Evolutionary conservation across 306 rosid genomes (phyloP).

Genomic region (Cajanus cajan): DNA sequence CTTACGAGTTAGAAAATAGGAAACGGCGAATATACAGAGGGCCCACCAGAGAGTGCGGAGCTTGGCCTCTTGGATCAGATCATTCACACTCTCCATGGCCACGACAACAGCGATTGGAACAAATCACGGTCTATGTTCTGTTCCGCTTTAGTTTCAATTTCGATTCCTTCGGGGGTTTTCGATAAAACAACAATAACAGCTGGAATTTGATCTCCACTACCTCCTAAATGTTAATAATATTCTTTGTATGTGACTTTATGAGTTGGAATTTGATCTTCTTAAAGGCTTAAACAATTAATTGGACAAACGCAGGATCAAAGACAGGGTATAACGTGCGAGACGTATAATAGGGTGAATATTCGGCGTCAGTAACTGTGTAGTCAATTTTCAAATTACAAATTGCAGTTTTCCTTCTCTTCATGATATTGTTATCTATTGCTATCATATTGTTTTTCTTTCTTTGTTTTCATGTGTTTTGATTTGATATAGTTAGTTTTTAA

Average conservation of each 20-base stretch:
- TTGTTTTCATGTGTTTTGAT: too few relatives aligned
- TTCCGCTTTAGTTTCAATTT: background rate
- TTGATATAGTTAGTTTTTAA: too few relatives aligned
- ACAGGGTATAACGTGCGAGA: background rate
- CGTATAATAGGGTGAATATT: background rate
- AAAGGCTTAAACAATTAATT: background rate
- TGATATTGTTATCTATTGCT: background rate
- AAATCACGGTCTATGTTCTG: background rate
- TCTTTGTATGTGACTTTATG: background rate
- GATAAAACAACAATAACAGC: background rate
- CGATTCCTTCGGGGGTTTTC: background rate
- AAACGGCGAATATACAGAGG: constrained; percentile 67
- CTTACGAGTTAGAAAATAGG: constrained; percentile 85
- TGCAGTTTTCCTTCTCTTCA: too few relatives aligned
- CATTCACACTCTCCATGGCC: constrained; percentile 61
- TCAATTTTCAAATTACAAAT: background rate
- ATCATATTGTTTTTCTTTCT: too few relatives aligned
- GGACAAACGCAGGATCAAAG: background rate
- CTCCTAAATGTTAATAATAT: background rate
- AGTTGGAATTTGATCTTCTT: background rate
- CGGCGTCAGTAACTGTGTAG: too few relatives aligned
- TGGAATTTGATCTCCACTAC: background rate
- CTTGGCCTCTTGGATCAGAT: constrained; percentile 81
- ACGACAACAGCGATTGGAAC: background rate
- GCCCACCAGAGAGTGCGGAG: constrained; percentile 92